phyloP scores from a whole-genome alignment of 1,139 yeast species.

The Zygoascus hellenicus region DNA sequence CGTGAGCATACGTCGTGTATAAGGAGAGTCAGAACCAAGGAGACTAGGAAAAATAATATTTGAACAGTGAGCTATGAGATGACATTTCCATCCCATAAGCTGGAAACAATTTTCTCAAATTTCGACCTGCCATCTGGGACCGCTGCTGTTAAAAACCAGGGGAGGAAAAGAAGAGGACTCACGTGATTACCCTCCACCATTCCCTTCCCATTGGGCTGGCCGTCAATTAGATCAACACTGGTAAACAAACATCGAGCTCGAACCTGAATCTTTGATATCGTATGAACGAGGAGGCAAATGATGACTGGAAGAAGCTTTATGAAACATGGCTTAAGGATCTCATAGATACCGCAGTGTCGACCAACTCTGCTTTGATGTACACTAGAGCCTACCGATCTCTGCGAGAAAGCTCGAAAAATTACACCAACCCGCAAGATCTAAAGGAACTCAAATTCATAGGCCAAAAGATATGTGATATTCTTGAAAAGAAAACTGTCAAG shows the following conservation, averaged over 20 bases:
- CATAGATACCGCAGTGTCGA: slow-evolving; percentile 40
- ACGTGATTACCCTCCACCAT: not conserved
- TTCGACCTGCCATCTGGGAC: too few species aligned
- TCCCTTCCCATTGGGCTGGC: not conserved
- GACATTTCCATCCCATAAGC: too few species aligned
- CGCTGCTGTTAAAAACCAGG: too few species aligned
- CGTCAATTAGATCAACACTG: too few species aligned
- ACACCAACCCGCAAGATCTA: slow-evolving; percentile 48
- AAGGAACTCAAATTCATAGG: slow-evolving; percentile 53
- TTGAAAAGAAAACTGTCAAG: slow-evolving; percentile 39
- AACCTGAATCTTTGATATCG: not conserved
- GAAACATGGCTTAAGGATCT: slow-evolving; percentile 49
- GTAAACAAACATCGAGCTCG: too few species aligned
- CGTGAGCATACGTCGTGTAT: not conserved
- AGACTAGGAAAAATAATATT: too few species aligned
- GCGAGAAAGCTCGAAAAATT: slow-evolving; percentile 38
- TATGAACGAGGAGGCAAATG: not conserved
- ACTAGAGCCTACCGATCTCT: slow-evolving; percentile 47
- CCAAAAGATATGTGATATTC: slow-evolving; percentile 48
- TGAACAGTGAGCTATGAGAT: too few species aligned
- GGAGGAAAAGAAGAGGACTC: not conserved
- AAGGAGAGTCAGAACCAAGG: too few species aligned
- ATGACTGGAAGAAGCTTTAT: slow-evolving; percentile 3
- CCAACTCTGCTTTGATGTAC: slow-evolving; percentile 41
- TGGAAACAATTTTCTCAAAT: too few species aligned